Evolutionary conservation across 768 basidiomycete genomes (phyloP).

Genomic region (Russula sp.): DNA sequence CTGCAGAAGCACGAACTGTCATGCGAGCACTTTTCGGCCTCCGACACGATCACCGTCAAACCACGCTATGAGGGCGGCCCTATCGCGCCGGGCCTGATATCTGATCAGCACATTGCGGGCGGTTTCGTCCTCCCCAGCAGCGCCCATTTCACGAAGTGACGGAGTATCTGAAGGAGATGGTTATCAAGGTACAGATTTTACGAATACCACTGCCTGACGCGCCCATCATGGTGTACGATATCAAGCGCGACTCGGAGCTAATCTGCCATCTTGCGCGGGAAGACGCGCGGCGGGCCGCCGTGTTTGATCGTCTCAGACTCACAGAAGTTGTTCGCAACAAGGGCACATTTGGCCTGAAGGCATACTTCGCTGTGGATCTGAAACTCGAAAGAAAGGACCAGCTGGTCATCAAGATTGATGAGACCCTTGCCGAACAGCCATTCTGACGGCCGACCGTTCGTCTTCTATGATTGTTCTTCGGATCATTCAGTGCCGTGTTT

Average conservation of each 20-base stretch:
- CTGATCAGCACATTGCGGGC: constrained; percentile 32
- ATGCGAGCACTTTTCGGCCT: constrained; percentile 42
- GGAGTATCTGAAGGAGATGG: constrained; percentile 35
- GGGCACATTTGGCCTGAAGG: constrained; percentile 42
- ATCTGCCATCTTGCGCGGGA: constrained; percentile 37
- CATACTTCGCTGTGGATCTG: constrained; percentile 50
- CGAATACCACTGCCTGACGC: neutral
- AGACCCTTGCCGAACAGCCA: constrained; percentile 51
- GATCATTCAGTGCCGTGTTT: neutral
- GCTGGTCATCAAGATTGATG: constrained; percentile 45
- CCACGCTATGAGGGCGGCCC: constrained; percentile 28
- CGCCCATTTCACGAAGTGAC: constrained; percentile 20
- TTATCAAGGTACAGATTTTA: constrained; percentile 53
- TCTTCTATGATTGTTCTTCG: neutral
- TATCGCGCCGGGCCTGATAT: constrained; percentile 18
- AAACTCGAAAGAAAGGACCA: constrained; percentile 43
- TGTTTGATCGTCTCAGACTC: constrained; percentile 40
- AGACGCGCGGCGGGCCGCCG: constrained; percentile 31
- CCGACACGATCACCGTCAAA: constrained; percentile 42
- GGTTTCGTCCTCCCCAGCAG: constrained; percentile 12
- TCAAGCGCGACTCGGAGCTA: constrained; percentile 50
- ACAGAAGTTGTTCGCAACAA: constrained; percentile 35
- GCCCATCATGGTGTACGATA: constrained; percentile 43
- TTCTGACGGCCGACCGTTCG: constrained; percentile 32
- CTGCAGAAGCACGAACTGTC: constrained; percentile 43